phyloP scores from a whole-genome alignment of 352 stramenopile genomes.

The Pseudoperonospora humuli region DNA sequence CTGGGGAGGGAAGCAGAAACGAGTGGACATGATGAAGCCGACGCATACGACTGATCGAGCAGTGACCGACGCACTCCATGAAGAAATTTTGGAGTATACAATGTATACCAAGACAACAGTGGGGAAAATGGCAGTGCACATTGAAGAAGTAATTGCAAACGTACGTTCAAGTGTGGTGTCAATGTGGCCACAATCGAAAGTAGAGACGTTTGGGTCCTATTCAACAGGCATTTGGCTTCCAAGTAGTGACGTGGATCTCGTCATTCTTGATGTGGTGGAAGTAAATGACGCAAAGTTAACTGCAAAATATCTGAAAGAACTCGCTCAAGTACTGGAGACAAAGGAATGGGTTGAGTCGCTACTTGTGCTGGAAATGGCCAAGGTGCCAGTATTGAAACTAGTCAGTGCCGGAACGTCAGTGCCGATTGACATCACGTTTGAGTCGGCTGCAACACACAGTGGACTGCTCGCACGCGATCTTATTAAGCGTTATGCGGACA shows the following conservation, averaged over 20 bases:
- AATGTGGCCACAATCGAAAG: conserved; percentile 64
- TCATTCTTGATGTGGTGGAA: conserved; percentile 69
- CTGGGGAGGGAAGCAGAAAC: conserved; percentile 25
- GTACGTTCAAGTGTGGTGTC: conserved; percentile 55
- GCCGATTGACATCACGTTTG: conserved; percentile 82
- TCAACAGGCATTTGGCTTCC: conserved; percentile 84
- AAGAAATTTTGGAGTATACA: conserved; percentile 76
- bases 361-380: conserved; percentile 74
- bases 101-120: conserved; percentile 64
- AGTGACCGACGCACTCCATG: conserved; percentile 50
- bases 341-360: conserved; percentile 77
- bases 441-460: conserved; percentile 74
- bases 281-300: conserved; percentile 52
- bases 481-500: conserved; percentile 76
- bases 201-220: conserved; percentile 82
- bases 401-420: conserved; percentile 67
- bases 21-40: conserved; percentile 8
- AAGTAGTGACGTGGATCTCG: conserved; percentile 80
- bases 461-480: conserved; percentile 75
- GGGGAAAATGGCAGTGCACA: conserved; percentile 67
- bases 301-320: conserved; percentile 44
- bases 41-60: conserved; percentile 3
- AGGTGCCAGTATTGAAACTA: conserved; percentile 80
- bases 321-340: conserved; percentile 47
- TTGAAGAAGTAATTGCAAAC: conserved; percentile 78